These are phyloP conservation scores for Colletotrichum euphorbiae DNA, from an alignment of 2,329 filamentous ascomycete species.

Conservation along the genomic window DNA sequence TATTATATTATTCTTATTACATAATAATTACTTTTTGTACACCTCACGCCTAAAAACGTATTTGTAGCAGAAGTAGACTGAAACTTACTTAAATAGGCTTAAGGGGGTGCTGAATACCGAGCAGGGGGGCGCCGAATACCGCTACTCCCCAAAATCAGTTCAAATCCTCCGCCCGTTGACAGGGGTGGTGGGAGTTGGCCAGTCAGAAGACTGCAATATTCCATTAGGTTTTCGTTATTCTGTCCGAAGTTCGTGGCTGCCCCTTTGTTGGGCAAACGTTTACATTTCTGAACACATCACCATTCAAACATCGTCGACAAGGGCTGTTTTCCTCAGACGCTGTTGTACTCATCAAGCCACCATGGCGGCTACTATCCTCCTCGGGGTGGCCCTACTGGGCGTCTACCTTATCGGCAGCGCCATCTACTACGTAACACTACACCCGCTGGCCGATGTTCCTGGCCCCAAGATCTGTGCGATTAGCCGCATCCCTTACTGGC, in stretches of 20 bases:
- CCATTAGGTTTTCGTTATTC: not conserved
- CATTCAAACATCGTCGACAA: not conserved
- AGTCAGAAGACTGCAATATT: conserved; percentile 14
- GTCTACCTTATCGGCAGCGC: conserved; percentile 29
- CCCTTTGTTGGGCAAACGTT: not conserved
- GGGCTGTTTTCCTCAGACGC: not conserved
- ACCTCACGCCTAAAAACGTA: no score
- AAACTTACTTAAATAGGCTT: no score
- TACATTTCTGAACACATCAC: not conserved
- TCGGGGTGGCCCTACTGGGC: conserved; percentile 6
- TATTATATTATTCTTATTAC: no score
- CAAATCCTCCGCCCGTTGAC: not conserved
- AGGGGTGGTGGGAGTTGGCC: conserved; percentile 5
- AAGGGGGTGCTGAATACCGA: no score
- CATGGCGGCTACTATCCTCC: conserved; percentile 8
- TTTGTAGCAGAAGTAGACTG: no score
- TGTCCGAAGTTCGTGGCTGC: not conserved
- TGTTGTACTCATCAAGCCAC: not conserved
- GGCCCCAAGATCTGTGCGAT: conserved; percentile 41
- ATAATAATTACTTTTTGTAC: no score
- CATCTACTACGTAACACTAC: conserved; percentile 43
- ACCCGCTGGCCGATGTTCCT: conserved; percentile 43
- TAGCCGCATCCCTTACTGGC: conserved; percentile 44
- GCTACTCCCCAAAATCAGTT: conserved; percentile 1
- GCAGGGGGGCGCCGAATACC: no score